Percentiles rank a stretch among this genome's conserved stretches.
Evolutionary conservation across 1,284 basidiomycete genomes (phyloP).

Genomic region (Somion occarium): DNA sequence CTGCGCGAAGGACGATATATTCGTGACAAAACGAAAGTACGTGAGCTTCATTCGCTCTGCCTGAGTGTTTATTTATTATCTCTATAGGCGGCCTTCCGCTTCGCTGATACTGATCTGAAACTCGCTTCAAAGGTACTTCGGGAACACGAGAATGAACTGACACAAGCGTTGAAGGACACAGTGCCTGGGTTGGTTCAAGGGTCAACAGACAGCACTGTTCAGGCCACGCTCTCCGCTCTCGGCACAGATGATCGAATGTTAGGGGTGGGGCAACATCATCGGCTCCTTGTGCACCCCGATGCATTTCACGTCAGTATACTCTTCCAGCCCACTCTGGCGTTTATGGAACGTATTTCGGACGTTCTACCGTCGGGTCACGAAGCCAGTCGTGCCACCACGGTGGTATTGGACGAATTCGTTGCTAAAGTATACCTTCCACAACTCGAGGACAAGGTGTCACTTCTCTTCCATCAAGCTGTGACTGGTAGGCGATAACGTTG

Average conservation of each 20-base stretch:
- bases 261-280: constrained; percentile 75
- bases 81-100: constrained; percentile 83
- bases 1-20: constrained; percentile 79
- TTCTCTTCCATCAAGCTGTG: constrained; percentile 83
- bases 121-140: constrained; percentile 64
- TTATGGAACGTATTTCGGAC: constrained; percentile 71
- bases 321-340: constrained; percentile 90
- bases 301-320: constrained; percentile 94
- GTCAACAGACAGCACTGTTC: constrained; percentile 54
- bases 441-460: constrained; percentile 90
- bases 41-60: constrained; percentile 6
- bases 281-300: constrained; percentile 84
- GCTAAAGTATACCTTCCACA: constrained; percentile 91
- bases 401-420: constrained; percentile 91
- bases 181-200: constrained; percentile 91
- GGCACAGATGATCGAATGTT: constrained; percentile 69
- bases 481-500: constrained; percentile 44
- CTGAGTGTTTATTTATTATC: constrained; percentile 1
- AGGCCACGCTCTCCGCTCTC: constrained; percentile 54
- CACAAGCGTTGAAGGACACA: constrained; percentile 79
- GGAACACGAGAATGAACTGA: constrained; percentile 82
- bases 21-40: constrained; percentile 77
- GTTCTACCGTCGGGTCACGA: constrained; percentile 75
- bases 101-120: constrained; percentile 84
- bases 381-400: constrained; percentile 65